Percentiles rank a stretch among this genome's conserved stretches.
These are phyloP conservation scores for Flaveria bidentis DNA, from an alignment of 129 eudicot genomes.

Conservation along the genomic window DNA sequence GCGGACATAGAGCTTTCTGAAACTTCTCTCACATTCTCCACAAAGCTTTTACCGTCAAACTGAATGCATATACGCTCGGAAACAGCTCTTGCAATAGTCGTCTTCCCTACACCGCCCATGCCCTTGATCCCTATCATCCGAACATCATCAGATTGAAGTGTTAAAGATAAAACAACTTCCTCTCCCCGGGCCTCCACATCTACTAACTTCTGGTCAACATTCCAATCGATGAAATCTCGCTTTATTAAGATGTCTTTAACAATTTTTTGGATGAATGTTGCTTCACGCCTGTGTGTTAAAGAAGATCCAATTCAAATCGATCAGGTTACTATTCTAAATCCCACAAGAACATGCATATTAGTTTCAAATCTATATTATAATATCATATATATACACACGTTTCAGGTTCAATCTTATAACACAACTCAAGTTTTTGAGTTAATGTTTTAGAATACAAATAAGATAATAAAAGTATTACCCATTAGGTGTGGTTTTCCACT, in stretches of 20 bases:
- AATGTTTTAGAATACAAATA: neutral
- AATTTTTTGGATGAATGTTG: neutral
- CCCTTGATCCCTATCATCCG: slow-evolving; percentile 22
- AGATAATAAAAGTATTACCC: neutral
- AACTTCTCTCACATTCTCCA: no score
- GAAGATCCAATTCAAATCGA: no score
- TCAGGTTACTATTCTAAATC: neutral
- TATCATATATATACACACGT: no score
- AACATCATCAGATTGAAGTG: neutral
- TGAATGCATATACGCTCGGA: neutral
- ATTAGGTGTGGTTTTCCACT: neutral
- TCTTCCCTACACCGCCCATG: slow-evolving; percentile 23
- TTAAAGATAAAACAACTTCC: neutral
- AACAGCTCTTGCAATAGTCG: neutral
- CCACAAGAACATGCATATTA: neutral
- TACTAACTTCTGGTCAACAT: neutral
- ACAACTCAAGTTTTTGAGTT: no score
- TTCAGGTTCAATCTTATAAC: no score
- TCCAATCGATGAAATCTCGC: neutral
- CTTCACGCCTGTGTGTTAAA: slow-evolving; percentile 6
- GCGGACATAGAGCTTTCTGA: neutral
- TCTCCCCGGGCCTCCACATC: neutral
- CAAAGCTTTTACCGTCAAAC: no score
- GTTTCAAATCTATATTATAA: no score
- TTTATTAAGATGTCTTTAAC: neutral